These are phyloP conservation scores for Cyclanthera cordifolia DNA, from an alignment of 306 rosid genomes.

Conservation along the genomic window DNA sequence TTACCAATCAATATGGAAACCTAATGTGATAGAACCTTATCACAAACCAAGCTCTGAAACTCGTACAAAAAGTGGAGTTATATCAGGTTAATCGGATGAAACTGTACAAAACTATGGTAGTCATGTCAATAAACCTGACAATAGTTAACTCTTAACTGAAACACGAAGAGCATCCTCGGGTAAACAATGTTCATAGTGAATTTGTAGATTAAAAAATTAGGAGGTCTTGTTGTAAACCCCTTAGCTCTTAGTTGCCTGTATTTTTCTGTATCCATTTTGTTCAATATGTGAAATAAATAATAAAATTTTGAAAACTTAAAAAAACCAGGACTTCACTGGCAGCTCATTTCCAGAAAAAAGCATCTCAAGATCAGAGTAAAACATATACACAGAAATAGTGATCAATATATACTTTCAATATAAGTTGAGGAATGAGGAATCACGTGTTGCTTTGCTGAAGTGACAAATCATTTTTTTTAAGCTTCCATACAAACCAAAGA, in stretches of 20 bases:
- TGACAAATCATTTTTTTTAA: not conserved
- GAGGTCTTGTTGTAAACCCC: not conserved
- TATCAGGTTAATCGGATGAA: constrained; percentile 1
- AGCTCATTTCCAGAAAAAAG: not conserved
- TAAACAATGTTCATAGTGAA: not conserved
- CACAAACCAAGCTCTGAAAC: constrained; percentile 12
- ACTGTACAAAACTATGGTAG: not conserved
- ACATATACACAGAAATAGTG: not conserved
- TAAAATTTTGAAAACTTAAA: too few relatives aligned
- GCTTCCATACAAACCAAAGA: not conserved
- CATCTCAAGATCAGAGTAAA: not conserved
- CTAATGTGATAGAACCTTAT: constrained; percentile 33
- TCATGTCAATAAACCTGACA: not conserved
- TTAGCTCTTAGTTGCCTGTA: not conserved
- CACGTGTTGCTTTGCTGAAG: not conserved
- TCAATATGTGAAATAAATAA: too few relatives aligned
- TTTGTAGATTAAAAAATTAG: not conserved
- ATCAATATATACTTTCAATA: not conserved
- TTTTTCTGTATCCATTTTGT: too few relatives aligned
- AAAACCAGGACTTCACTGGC: too few relatives aligned
- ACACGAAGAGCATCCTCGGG: not conserved
- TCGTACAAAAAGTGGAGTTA: not conserved
- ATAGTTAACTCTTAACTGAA: not conserved
- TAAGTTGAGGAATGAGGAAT: not conserved
- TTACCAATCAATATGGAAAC: constrained; percentile 22